These are phyloP conservation scores for Coemansia sp. DNA, from an alignment of 371 early-diverging fungal species.

Conservation along the genomic window DNA sequence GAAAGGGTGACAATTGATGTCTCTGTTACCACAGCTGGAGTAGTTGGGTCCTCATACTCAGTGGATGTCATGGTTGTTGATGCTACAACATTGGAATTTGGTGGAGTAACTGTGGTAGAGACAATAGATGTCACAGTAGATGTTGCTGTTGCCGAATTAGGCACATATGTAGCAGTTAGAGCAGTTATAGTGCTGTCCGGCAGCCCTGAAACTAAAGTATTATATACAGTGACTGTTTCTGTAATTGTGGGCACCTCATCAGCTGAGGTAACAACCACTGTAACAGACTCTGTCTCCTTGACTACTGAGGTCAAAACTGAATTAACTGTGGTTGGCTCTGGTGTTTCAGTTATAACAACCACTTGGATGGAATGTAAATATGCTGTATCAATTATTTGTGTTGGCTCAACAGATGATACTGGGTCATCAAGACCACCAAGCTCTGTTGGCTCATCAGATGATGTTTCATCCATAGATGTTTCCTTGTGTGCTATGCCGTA, in stretches of 20 bases:
- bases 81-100: neutral
- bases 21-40: neutral
- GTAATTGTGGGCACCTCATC: neutral
- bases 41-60: conserved; percentile 4
- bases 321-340: neutral
- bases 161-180: neutral
- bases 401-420: neutral
- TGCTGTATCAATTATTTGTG: neutral
- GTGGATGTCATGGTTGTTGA: conserved; percentile 4
- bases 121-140: neutral
- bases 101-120: neutral
- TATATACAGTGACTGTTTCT: conserved; percentile 6
- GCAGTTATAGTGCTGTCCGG: neutral
- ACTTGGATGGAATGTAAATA: neutral
- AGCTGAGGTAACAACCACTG: neutral
- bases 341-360: neutral
- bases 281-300: neutral
- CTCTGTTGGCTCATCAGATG: neutral
- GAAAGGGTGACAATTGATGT: conserved; percentile 6
- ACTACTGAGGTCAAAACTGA: neutral
- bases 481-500: neutral
- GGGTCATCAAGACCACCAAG: neutral
- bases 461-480: neutral
- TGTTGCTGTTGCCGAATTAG: neutral
- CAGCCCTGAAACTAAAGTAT: neutral